These are phyloP conservation scores for Escovopsis weberi DNA, from an alignment of 2,329 filamentous ascomycete species.

Conservation along the genomic window DNA sequence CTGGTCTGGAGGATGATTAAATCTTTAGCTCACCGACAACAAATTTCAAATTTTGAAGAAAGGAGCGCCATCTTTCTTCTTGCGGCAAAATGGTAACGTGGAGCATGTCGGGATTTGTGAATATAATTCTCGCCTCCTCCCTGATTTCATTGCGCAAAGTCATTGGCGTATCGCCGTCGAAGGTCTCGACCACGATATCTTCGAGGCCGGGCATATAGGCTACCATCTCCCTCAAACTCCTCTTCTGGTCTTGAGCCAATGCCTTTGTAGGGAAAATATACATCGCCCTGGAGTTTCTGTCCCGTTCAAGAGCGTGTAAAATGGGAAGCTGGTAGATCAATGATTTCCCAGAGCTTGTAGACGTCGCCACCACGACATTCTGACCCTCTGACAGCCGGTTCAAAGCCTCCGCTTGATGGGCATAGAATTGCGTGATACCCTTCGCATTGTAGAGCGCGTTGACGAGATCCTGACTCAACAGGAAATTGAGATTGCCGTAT, in stretches of 20 bases:
- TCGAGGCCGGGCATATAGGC: conserved; percentile 66
- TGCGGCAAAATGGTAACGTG: conserved; percentile 88
- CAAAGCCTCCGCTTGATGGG: conserved; percentile 86
- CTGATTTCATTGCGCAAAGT: conserved; percentile 61
- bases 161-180: conserved; percentile 90
- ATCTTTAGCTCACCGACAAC: conserved; percentile 48
- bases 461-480: conserved; percentile 81
- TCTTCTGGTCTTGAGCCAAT: conserved; percentile 81
- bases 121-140: conserved; percentile 82
- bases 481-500: conserved; percentile 72
- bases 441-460: conserved; percentile 91
- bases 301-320: conserved; percentile 68
- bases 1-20: not conserved
- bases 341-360: conserved; percentile 92
- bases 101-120: conserved; percentile 97
- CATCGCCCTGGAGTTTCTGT: conserved; percentile 68
- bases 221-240: conserved; percentile 76
- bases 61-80: conserved; percentile 77
- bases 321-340: conserved; percentile 97
- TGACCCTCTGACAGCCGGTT: conserved; percentile 71
- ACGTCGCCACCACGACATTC: conserved; percentile 85
- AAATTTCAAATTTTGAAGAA: conserved; percentile 76
- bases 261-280: conserved; percentile 98
- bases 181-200: conserved; percentile 72
- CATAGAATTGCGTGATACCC: conserved; percentile 72